Percentiles rank a stretch among this genome's conserved stretches.
phyloP scores from a whole-genome alignment of 2,329 filamentous ascomycete species.

The Neoscytalidium dimidiatum region DNA sequence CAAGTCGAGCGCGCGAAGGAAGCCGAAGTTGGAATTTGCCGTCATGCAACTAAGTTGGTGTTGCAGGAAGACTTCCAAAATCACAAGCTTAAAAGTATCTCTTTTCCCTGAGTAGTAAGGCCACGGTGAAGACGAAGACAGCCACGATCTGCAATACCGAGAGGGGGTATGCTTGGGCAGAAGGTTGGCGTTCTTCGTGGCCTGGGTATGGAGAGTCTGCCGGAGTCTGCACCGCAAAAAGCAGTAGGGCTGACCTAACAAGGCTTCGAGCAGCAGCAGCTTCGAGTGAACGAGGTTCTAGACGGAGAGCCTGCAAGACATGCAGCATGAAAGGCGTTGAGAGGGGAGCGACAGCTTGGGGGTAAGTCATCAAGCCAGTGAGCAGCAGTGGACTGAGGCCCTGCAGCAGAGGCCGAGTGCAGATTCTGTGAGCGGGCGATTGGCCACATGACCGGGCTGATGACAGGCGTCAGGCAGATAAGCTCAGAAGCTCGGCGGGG shows the following conservation, averaged over 20 bases:
- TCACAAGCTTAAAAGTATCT: background rate
- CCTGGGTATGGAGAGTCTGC: background rate
- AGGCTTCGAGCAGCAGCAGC: background rate
- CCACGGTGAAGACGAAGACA: background rate
- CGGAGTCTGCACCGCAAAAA: background rate
- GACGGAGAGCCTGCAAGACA: background rate
- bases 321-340: background rate
- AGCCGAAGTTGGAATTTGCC: background rate
- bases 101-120: background rate
- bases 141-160: background rate
- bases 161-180: background rate
- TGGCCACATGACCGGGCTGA: constrained; percentile 1
- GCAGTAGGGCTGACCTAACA: background rate
- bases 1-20: background rate
- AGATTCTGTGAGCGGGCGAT: background rate
- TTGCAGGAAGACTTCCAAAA: background rate
- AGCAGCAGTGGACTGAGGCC: background rate
- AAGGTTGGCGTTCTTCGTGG: background rate
- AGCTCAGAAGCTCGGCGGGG: background rate
- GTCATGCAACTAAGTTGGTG: background rate
- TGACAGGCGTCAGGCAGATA: constrained; percentile 13
- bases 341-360: background rate
- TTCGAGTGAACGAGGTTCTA: background rate
- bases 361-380: background rate
- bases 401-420: background rate